phyloP scores from a whole-genome alignment of 1,139 yeast species.

The Protomyces pachydermus region DNA sequence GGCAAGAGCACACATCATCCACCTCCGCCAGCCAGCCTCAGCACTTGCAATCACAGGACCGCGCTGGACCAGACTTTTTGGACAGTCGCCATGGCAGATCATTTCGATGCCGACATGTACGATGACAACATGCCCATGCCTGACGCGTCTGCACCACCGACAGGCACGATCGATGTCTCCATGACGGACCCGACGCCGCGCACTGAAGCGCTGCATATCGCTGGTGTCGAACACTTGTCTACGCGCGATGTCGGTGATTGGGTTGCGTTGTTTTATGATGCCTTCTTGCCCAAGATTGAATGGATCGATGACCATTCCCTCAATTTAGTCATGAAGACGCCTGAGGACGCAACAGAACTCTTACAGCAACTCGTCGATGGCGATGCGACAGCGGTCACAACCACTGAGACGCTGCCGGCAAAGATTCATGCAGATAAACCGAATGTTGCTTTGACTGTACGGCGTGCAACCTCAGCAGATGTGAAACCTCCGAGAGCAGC shows the following conservation, averaged over 20 bases:
- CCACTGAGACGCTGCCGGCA: neutral
- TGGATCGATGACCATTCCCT: slow-evolving; percentile 27
- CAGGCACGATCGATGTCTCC: neutral
- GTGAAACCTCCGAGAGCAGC: slow-evolving; percentile 24
- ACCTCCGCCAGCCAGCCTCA: too few relatives aligned
- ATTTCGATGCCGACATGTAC: slow-evolving; percentile 22
- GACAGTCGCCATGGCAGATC: slow-evolving; percentile 11
- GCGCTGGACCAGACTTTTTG: slow-evolving; percentile 10
- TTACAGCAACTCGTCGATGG: neutral
- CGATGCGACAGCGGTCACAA: neutral
- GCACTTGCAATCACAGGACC: too few relatives aligned
- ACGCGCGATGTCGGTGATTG: slow-evolving; percentile 22
- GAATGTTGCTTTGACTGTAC: slow-evolving; percentile 4
- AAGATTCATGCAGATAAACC: slow-evolving; percentile 22
- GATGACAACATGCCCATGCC: slow-evolving; percentile 6
- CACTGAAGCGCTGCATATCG: slow-evolving; percentile 21
- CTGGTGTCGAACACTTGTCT: slow-evolving; percentile 27
- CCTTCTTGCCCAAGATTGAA: slow-evolving; percentile 16
- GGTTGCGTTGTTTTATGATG: slow-evolving; percentile 4
- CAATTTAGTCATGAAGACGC: slow-evolving; percentile 12
- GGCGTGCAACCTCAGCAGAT: slow-evolving; percentile 19
- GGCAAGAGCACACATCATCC: too few relatives aligned
- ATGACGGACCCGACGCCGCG: slow-evolving; percentile 1
- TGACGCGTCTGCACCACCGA: neutral
- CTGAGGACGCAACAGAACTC: slow-evolving; percentile 3